These are phyloP conservation scores for Melampsora americana DNA, from an alignment of 1,284 basidiomycete species.

Conservation along the genomic window DNA sequence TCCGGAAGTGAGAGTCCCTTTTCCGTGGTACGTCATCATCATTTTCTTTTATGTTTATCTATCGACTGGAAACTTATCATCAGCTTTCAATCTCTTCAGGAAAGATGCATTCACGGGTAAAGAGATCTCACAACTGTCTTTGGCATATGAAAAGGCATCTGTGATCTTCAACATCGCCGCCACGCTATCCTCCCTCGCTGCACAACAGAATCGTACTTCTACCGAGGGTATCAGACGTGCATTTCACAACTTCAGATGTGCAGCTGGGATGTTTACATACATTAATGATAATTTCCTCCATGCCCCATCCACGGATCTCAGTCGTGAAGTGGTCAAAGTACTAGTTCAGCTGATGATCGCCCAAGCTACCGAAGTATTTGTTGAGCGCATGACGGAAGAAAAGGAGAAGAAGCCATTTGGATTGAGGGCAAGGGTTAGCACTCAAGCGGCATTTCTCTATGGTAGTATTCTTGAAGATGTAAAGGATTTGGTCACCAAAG, in stretches of 20 bases:
- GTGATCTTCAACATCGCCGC: constrained; percentile 95
- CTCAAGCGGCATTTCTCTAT: constrained; percentile 79
- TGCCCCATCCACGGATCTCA: constrained; percentile 94
- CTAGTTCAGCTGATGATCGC: constrained; percentile 79
- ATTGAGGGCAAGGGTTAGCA: constrained; percentile 78
- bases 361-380: constrained; percentile 93
- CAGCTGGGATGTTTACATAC: constrained; percentile 94
- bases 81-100: constrained; percentile 54
- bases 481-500: constrained; percentile 92
- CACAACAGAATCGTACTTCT: constrained; percentile 67
- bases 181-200: constrained; percentile 84
- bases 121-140: constrained; percentile 86
- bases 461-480: constrained; percentile 75
- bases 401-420: constrained; percentile 80
- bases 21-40: constrained; percentile 67
- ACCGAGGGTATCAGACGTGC: constrained; percentile 93
- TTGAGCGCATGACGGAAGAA: constrained; percentile 75
- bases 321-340: constrained; percentile 89
- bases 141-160: constrained; percentile 97
- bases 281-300: constrained; percentile 99
- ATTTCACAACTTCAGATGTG: constrained; percentile 86
- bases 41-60: not conserved
- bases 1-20: constrained; percentile 90
- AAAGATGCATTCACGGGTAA: constrained; percentile 93
- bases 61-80: not conserved